Evolutionary conservation across 768 basidiomycete genomes (phyloP).

Genomic region (Filobasidium floriforme): DNA sequence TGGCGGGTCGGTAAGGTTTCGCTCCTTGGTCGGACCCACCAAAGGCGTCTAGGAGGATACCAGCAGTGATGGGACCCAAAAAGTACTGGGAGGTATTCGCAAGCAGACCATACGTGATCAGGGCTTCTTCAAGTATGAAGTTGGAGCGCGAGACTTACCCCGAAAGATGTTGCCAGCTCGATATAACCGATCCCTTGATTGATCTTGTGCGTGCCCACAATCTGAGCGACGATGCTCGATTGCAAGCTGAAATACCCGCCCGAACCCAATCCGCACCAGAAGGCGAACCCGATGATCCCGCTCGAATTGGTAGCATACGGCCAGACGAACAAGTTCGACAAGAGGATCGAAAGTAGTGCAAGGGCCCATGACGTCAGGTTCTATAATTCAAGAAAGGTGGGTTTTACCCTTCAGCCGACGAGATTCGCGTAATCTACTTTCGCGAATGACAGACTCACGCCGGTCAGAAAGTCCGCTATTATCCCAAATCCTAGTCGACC

Average conservation of each 20-base stretch:
- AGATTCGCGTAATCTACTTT: not conserved
- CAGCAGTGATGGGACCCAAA: slow-evolving; percentile 26
- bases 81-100: slow-evolving; percentile 17
- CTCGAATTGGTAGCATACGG: slow-evolving; percentile 18
- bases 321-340: slow-evolving; percentile 24
- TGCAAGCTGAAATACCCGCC: slow-evolving; percentile 24
- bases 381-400: not conserved
- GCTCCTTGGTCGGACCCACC: slow-evolving; percentile 24
- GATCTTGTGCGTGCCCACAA: slow-evolving; percentile 24
- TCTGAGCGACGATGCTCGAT: slow-evolving; percentile 23
- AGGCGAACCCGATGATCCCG: slow-evolving; percentile 16
- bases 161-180: slow-evolving; percentile 22
- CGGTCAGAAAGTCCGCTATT: slow-evolving; percentile 20
- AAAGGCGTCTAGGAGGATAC: slow-evolving; percentile 26
- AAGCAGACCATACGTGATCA: not conserved
- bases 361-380: slow-evolving; percentile 23
- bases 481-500: slow-evolving; percentile 23
- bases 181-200: slow-evolving; percentile 23
- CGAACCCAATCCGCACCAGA: not conserved
- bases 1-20: slow-evolving; percentile 25
- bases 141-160: not conserved
- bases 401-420: not conserved
- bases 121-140: not conserved
- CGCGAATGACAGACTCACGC: slow-evolving; percentile 9
- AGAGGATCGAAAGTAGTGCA: slow-evolving; percentile 12